Base-by-base conservation (phyloP, 148 eudicot species). In the Nyssa sinensis region DNA sequence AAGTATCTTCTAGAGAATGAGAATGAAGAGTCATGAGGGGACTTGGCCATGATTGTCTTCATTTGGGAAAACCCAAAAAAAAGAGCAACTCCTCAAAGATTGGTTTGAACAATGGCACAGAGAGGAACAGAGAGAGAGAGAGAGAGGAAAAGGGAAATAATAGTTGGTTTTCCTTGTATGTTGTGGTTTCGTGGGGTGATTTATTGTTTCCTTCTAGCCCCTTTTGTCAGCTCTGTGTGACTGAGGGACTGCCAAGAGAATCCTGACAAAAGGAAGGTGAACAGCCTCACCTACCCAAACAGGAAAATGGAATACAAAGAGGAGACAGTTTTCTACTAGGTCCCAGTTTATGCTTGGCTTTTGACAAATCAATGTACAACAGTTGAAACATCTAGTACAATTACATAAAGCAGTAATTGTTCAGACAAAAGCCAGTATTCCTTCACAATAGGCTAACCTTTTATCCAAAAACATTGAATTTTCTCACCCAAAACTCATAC, bases 1-100 rank as follows among this genome's bases (percentile, higher is more conserved):
- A 95, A 87, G 78, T 84, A 89, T 73, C 99, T 89, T 65, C 88
- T 86, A 8, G 99, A 95, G 85, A 91, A 89, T 6, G 99, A 95
- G 84, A 93, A 86, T 31, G 99, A 91, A 37, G 84, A 65, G 58
- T 88, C 91, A 1, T 87, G 89, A 17, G 87, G 86, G 64, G 81
- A 80, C 70, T 79, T 86, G 31, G 89, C 83, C 88, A 88, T 89
- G 85, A 92, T 90, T 66, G 96, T 79, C 82, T 80, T 95, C 98
- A 90, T 89, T 68, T 3, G 69, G 31, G 70, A 74, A 35, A 57
- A 68, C 12, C 16, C 33, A 34, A 25, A 17, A 57, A 80, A n/a
- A 23, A 62, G 29, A 35, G 30, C 28, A 55, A 57, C 10, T 29
- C 11, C 13, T 27, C 7, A 37, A 35, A 70, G 60, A 70, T 19